Evolutionary conservation across 2,329 filamentous ascomycete species (phyloP).

Genomic region (Penicillium corylophilum): DNA sequence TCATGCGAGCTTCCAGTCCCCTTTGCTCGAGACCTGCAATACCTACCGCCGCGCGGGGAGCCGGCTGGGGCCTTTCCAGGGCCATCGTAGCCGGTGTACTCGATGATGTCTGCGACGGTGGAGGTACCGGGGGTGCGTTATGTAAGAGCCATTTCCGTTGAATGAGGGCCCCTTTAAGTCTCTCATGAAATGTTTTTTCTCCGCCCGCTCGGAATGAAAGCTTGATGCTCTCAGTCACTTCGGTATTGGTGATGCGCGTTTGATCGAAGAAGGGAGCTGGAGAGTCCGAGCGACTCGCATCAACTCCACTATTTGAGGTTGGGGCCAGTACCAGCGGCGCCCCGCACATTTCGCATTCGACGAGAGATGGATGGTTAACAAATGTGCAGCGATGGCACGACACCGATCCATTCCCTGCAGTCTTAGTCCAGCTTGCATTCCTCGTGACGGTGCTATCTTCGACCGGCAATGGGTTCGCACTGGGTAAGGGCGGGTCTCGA

Average conservation of each 20-base stretch:
- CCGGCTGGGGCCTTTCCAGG: constrained; percentile 25
- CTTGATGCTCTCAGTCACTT: constrained; percentile 75
- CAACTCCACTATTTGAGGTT: constrained; percentile 33
- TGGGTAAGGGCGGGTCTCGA: constrained; percentile 25
- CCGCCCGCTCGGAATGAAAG: constrained; percentile 88
- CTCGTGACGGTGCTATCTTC: not conserved
- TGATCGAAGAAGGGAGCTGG: constrained; percentile 68
- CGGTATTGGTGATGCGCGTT: constrained; percentile 50
- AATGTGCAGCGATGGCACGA: constrained; percentile 88
- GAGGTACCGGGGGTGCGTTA: constrained; percentile 82
- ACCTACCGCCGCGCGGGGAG: constrained; percentile 63
- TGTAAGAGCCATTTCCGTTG: constrained; percentile 96
- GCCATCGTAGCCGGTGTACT: constrained; percentile 26
- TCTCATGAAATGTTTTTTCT: constrained; percentile 84
- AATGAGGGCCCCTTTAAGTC: constrained; percentile 80
- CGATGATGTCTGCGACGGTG: constrained; percentile 45
- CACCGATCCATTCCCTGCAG: constrained; percentile 23
- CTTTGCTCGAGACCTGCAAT: constrained; percentile 90
- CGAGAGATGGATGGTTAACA: constrained; percentile 82
- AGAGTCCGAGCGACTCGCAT: constrained; percentile 62
- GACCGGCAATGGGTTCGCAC: not conserved
- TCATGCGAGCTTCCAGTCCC: constrained; percentile 79
- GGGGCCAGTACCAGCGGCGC: constrained; percentile 65
- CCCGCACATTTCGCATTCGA: constrained; percentile 87
- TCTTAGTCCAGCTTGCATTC: not conserved